Base-by-base conservation (phyloP, 805 yeast genomes). In the Schwanniomyces polymorphus region DNA sequence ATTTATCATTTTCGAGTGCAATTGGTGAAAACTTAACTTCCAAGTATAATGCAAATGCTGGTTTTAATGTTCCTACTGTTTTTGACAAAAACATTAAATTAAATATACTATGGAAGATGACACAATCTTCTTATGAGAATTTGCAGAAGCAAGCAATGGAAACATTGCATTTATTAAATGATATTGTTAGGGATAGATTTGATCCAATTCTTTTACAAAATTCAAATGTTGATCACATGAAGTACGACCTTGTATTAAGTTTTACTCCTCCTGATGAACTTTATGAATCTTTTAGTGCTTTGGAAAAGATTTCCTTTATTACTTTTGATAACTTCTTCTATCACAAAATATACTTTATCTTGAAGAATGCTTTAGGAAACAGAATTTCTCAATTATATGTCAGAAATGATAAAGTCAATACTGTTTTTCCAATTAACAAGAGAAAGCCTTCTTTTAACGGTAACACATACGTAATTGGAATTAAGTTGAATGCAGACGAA, bases 121-220 rank as follows among this genome's bases (percentile, higher is more conserved):
- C 91, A 1, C 72, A 73, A 37, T 75, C 84, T 53, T 82, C 92
- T 0, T 88, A 88, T 59, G 70, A 74, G 38, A 57, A 79, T 29
- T 71, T 92, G 49, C 80, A 79, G 46, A 78, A 76, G 50, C 83
- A 81, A 54, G 96, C 98, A 0, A 65, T 60, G 28, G 81, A 84
- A 55, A 86, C 98, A 0, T 71, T 86, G 49, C 70, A 63, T 4
- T 72, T 88, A 56, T 75, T 92, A 48, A 84, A 85, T 56, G 97
- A 92, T 61, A 86, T 84, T 27, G 86, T 88, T 4, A 82, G 78
- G 46, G 98, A 92, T 65, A 81, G 96, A 60, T 92, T 92, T 63
- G 86, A 84, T 50, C 76, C 83, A 18, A 80, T 91, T 9, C 88
- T 92, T 56, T 72, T 94, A 56, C 80, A 79, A 42, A 82, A 82